These are phyloP conservation scores for Corymbia calophylla DNA, from an alignment of 441 rosid genomes.

Conservation along the genomic window DNA sequence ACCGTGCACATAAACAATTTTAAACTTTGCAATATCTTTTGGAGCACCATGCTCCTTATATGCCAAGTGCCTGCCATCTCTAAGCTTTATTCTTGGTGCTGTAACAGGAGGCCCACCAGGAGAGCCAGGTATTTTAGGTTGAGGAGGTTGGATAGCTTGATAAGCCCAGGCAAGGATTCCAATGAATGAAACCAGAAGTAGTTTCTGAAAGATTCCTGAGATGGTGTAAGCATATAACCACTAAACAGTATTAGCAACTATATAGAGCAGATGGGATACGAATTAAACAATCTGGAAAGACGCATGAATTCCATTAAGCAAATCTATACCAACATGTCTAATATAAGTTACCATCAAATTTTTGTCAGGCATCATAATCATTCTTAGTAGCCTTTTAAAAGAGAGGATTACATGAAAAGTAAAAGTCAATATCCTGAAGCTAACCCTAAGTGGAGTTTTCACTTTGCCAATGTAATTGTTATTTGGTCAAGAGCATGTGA, in stretches of 20 bases:
- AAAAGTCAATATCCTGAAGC: neutral
- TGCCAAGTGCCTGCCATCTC: constrained; percentile 68
- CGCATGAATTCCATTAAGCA: neutral
- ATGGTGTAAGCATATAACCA: neutral
- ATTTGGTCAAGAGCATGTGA: neutral
- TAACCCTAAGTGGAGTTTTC: neutral
- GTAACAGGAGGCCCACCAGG: constrained; percentile 59
- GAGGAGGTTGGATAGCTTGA: constrained; percentile 45
- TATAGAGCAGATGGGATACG: neutral
- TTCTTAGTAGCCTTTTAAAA: neutral
- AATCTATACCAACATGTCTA: neutral
- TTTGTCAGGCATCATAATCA: neutral
- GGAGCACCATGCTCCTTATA: constrained; percentile 60
- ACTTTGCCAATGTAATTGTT: neutral
- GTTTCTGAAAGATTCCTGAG: constrained; percentile 31
- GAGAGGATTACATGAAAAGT: neutral
- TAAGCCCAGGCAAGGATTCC: constrained; percentile 46
- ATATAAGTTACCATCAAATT: neutral
- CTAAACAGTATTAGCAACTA: neutral
- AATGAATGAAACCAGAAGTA: constrained; percentile 25
- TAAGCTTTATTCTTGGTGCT: constrained; percentile 54
- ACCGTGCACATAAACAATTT: constrained; percentile 46
- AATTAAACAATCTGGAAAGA: neutral
- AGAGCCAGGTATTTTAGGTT: constrained; percentile 48
- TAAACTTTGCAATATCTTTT: constrained; percentile 45